These are phyloP conservation scores for Betula pendula DNA, from an alignment of 306 rosid genomes.

Conservation along the genomic window DNA sequence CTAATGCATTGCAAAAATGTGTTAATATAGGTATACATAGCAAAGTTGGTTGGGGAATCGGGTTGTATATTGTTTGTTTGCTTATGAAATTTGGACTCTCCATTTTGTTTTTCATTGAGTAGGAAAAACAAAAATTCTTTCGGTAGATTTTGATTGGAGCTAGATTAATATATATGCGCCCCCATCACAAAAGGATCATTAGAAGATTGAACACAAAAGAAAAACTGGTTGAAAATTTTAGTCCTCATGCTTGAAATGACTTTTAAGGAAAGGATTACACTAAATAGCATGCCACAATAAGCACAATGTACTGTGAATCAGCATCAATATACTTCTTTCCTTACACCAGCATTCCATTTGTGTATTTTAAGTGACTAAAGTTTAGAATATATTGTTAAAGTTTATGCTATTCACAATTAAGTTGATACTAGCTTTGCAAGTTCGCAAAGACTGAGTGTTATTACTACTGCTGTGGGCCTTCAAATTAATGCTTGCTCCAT, in stretches of 20 bases:
- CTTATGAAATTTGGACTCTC: background rate
- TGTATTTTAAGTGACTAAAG: background rate
- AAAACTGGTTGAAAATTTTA: background rate
- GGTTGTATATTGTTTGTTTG: slow-evolving; percentile 2
- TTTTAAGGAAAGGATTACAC: background rate
- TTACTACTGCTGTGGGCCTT: background rate
- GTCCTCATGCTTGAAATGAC: background rate
- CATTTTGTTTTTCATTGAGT: background rate
- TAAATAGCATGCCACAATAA: background rate
- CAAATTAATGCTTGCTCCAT: background rate
- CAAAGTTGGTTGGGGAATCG: slow-evolving; percentile 14
- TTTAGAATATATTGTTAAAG: background rate
- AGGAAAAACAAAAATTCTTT: background rate
- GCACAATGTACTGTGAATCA: background rate
- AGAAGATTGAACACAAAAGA: background rate
- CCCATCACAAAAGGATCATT: background rate
- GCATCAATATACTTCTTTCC: too few species aligned
- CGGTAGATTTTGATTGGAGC: background rate
- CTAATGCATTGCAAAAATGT: background rate
- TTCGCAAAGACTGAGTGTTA: background rate
- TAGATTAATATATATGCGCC: background rate
- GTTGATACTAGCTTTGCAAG: background rate
- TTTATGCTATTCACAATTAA: background rate
- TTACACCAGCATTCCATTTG: background rate
- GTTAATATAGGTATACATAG: slow-evolving; percentile 1